A percentile compares a stretch with the other conserved stretches of the same genome.
phyloP scores from a whole-genome alignment of 257 asterid genomes.

The Anisodus acutangulus region DNA sequence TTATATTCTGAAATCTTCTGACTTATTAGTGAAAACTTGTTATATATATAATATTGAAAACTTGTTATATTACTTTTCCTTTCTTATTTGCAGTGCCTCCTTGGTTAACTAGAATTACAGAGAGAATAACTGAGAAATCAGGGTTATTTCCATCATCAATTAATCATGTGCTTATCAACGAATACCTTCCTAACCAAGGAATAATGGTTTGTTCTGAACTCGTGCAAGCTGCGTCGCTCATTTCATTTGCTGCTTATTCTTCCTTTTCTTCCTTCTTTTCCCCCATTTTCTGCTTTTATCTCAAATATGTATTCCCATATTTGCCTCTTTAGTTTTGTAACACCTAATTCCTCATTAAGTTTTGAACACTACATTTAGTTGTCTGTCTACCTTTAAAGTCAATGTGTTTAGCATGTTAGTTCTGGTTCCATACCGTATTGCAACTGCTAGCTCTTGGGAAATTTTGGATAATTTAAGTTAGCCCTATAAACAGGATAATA shows the following conservation, averaged over 20 bases:
- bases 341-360: not conserved
- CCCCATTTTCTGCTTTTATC: not conserved
- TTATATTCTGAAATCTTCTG: not conserved
- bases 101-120: constrained; percentile 70
- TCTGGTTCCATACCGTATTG: not conserved
- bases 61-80: not conserved
- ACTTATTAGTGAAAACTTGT: not conserved
- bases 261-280: constrained; percentile 15
- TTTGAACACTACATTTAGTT: constrained; percentile 20
- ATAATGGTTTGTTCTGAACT: constrained; percentile 67
- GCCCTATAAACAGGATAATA: not conserved
- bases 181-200: constrained; percentile 89
- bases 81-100: constrained; percentile 78
- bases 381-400: not conserved
- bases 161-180: constrained; percentile 94
- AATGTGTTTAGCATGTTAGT: constrained; percentile 2
- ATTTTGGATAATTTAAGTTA: not conserved
- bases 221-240: not conserved
- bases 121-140: constrained; percentile 60
- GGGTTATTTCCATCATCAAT: constrained; percentile 77
- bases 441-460: not conserved
- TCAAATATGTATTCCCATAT: not conserved
- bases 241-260: not conserved
- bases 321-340: not conserved
- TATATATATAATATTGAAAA: not conserved